These are phyloP conservation scores for Candida tropicalis DNA, from an alignment of 1,139 yeast species.

Conservation along the genomic window DNA sequence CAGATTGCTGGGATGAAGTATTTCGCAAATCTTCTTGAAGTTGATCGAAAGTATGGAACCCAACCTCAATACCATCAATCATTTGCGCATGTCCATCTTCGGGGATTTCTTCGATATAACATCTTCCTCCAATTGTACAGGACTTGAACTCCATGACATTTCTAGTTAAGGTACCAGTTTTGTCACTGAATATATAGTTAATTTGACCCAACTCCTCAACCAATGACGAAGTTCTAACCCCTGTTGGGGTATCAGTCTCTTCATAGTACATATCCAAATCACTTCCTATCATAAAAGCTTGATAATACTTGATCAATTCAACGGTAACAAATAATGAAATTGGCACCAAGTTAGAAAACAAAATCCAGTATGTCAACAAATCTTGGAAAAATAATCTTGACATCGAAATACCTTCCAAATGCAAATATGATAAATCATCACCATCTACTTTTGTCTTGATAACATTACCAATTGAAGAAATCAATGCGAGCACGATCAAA, in stretches of 20 bases:
- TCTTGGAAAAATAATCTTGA: constrained; percentile 80
- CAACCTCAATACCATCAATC: constrained; percentile 79
- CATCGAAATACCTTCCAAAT: constrained; percentile 68
- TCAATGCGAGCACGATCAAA: constrained; percentile 69
- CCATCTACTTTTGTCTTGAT: constrained; percentile 63
- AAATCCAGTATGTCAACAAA: constrained; percentile 90
- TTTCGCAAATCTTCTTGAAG: constrained; percentile 53
- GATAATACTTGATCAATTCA: constrained; percentile 92
- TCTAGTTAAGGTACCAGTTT: constrained; percentile 93
- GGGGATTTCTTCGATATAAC: constrained; percentile 87
- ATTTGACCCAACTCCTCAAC: constrained; percentile 98
- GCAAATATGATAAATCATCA: constrained; percentile 60
- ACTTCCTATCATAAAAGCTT: constrained; percentile 90
- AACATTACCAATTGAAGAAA: constrained; percentile 88
- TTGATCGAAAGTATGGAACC: constrained; percentile 73
- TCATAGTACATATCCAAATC: constrained; percentile 92
- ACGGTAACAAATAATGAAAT: constrained; percentile 94
- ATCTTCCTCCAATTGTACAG: constrained; percentile 91
- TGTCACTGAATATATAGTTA: constrained; percentile 92
- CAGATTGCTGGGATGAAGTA: constrained; percentile 50
- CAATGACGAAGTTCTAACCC: constrained; percentile 89
- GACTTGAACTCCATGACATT: constrained; percentile 95
- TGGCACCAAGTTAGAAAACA: constrained; percentile 94
- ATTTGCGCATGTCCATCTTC: constrained; percentile 80
- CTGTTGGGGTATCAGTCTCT: constrained; percentile 89